These are phyloP conservation scores for Ceratocystis alfenasii DNA, from an alignment of 2,329 filamentous ascomycete genomes.

Conservation along the genomic window DNA sequence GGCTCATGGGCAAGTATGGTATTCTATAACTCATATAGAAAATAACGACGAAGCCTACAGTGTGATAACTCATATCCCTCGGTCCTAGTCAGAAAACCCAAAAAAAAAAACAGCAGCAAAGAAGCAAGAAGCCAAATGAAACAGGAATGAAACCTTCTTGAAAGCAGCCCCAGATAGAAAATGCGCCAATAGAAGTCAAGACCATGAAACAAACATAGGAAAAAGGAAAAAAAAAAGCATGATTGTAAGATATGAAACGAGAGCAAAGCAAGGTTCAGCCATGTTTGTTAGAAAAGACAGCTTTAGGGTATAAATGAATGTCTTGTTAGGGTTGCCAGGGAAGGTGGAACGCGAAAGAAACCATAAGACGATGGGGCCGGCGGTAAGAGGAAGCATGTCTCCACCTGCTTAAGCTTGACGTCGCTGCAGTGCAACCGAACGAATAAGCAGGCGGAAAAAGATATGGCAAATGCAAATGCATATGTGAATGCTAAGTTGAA, in stretches of 20 bases:
- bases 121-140: background rate
- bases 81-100: background rate
- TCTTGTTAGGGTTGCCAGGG: background rate
- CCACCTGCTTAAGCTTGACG: background rate
- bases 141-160: background rate
- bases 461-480: background rate
- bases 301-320: background rate
- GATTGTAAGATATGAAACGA: background rate
- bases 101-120: background rate
- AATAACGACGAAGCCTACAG: background rate
- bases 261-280: background rate
- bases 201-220: background rate
- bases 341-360: no score
- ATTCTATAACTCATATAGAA: background rate
- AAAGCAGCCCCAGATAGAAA: background rate
- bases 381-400: constrained; percentile 3
- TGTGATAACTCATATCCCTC: no score
- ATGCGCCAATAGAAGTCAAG: background rate
- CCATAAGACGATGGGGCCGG: background rate
- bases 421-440: constrained; percentile 5
- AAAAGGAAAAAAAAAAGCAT: background rate
- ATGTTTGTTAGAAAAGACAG: background rate
- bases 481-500: background rate
- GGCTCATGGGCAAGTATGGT: background rate
- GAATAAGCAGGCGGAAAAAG: background rate